Percentiles rank a stretch among this genome's conserved stretches.
Evolutionary conservation across 768 basidiomycete species (phyloP).

Genomic region (Leucosporidium creatinivorum): DNA sequence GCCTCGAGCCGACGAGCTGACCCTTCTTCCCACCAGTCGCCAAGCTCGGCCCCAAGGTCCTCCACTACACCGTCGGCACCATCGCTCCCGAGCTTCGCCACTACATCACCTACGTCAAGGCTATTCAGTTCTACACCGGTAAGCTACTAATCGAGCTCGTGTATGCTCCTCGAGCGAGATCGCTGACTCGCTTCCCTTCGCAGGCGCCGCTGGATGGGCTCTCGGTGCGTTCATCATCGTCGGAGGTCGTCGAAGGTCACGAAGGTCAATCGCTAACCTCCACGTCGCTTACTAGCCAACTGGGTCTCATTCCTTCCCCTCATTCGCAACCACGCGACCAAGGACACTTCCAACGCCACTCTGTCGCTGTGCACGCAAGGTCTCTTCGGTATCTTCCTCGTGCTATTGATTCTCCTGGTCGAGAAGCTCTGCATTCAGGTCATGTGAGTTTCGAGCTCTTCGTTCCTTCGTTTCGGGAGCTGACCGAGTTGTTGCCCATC

Average conservation of each 20-base stretch:
- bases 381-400: conserved; percentile 65
- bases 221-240: conserved; percentile 12
- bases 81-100: conserved; percentile 63
- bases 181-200: too few species aligned
- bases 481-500: background rate
- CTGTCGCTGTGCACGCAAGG: conserved; percentile 57
- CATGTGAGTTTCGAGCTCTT: conserved; percentile 45
- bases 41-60: conserved; percentile 41
- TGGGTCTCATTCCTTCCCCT: conserved; percentile 72
- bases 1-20: background rate
- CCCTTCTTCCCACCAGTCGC: conserved; percentile 57
- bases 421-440: conserved; percentile 83
- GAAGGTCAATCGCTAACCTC: background rate
- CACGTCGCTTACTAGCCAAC: conserved; percentile 38
- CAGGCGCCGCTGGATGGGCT: conserved; percentile 18
- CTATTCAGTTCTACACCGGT: conserved; percentile 53
- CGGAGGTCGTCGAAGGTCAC: background rate
- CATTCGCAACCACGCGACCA: conserved; percentile 15
- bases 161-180: too few species aligned
- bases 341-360: conserved; percentile 38
- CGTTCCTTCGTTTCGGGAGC: background rate
- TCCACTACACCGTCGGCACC: conserved; percentile 56
- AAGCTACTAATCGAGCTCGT: too few species aligned
- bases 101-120: conserved; percentile 72
- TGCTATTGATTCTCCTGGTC: conserved; percentile 59